phyloP scores from a whole-genome alignment of 2,329 filamentous ascomycete species.

The Sarocladium oryzae region DNA sequence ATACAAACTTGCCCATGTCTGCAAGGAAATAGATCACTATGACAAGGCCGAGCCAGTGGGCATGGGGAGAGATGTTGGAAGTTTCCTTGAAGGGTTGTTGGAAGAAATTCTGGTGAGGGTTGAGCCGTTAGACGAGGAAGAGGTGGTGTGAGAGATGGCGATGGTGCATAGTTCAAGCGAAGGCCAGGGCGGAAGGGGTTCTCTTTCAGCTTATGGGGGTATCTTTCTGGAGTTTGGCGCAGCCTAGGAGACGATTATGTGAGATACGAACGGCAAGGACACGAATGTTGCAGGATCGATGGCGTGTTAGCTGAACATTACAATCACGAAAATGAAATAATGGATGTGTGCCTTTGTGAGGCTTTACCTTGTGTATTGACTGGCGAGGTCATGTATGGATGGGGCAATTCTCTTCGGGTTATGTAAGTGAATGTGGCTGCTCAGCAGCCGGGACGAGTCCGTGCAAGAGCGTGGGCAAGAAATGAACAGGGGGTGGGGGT shows the following conservation, averaged over 20 bases:
- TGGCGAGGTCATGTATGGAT: too few relatives aligned
- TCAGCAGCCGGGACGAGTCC: too few relatives aligned
- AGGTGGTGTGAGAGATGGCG: slow-evolving; percentile 23
- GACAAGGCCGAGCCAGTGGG: slow-evolving; percentile 83
- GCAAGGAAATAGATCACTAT: slow-evolving; percentile 83
- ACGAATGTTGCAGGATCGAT: not conserved
- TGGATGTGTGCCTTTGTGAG: too few relatives aligned
- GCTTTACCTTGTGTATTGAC: too few relatives aligned
- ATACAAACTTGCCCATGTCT: slow-evolving; percentile 73
- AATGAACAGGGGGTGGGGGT: not conserved
- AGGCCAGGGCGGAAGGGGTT: not conserved
- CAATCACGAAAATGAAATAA: not conserved
- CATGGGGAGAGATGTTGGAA: slow-evolving; percentile 86
- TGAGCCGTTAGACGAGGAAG: slow-evolving; percentile 77
- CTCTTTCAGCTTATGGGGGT: not conserved
- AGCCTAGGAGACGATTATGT: not conserved
- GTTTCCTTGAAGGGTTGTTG: slow-evolving; percentile 83
- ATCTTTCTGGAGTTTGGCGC: not conserved
- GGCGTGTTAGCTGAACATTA: not conserved
- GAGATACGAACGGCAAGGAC: not conserved
- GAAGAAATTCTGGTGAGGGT: slow-evolving; percentile 92
- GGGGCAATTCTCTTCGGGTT: too few relatives aligned
- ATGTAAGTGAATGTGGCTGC: too few relatives aligned
- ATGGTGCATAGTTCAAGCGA: not conserved
- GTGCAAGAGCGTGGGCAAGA: not conserved